Base-by-base conservation (phyloP, 2,329 filamentous ascomycete species). In the Orbilia javanica region DNA sequence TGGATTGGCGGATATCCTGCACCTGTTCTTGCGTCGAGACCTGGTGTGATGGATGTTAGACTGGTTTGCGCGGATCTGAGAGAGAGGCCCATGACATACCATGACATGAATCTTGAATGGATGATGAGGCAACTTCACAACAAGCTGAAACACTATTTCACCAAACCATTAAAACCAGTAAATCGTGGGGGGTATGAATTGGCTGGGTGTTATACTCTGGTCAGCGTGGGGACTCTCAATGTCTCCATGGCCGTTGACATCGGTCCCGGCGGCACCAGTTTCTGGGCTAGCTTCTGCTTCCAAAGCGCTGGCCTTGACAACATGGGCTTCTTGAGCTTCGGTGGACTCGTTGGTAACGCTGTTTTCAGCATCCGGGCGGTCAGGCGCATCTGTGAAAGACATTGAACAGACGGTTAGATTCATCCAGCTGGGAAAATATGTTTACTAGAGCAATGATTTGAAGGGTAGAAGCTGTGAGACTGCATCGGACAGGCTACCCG, bases 1-100 rank as follows among this genome's bases (percentile, higher is more conserved):
- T 92, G 79, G 94, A 95, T 85, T 98, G 96, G 81, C 96, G 93
- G 82, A 99, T 91, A 87, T 99, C 96, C 85, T 98, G 96, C 79
- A 98, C 91, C 84, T 97, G 95, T 86, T 99, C 96, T 87, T 97
- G 92, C 80, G 91, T 91, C 48, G 93, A 95, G 71, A 97, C 92
- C 92, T 96, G 76, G 22, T 77, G 46, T 31, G 66, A 65, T 36
- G 34, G 63, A 60, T 81, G 66, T 64, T 69, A 70, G 67, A 74
- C 63, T 20, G 22, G 18, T 31, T 31, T 11, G 82, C 82, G 36
- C 81, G 25, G 25, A 36, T 22, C 22, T 13, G 18, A 18, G 3
- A 31, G 13, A 13, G 13, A 48, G 18, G 1, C 29, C 31, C 55
- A 13, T n/a, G 18, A 86, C 88, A 85, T 85, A 96, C 94, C 89